Evolutionary conservation across 352 stramenopile genomes (phyloP).

Genomic region (Phytophthora pinifolia): DNA sequence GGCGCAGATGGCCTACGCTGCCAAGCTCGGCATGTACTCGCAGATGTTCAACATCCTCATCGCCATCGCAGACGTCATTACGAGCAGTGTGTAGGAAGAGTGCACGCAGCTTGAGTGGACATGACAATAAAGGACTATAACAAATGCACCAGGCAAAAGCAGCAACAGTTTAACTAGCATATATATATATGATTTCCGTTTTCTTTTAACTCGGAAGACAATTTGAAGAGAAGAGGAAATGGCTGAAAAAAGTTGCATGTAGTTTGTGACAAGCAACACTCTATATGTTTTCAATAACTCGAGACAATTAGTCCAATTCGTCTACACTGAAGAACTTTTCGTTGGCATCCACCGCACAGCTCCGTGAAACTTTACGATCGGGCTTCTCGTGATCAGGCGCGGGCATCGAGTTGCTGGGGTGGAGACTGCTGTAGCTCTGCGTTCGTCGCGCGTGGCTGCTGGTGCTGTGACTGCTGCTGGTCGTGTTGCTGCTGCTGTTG

Average conservation of each 20-base stretch:
- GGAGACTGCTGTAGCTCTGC: conserved; percentile 14
- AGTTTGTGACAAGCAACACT: no score
- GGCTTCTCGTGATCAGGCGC: conserved; percentile 9
- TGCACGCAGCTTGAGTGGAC: conserved; percentile 12
- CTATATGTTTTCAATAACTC: no score
- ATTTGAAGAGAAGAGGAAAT: no score
- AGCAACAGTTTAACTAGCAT: background rate
- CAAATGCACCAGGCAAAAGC: conserved; percentile 2
- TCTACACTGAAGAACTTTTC: conserved; percentile 59
- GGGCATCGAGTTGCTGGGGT: conserved; percentile 13
- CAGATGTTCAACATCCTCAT: conserved; percentile 82
- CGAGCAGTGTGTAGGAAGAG: conserved; percentile 33
- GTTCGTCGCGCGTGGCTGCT: conserved; percentile 10
- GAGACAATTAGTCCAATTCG: conserved; percentile 52
- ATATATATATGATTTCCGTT: no score
- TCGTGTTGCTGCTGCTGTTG: background rate
- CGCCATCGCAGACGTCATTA: conserved; percentile 69
- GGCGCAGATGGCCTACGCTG: conserved; percentile 71
- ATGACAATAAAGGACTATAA: conserved; percentile 10
- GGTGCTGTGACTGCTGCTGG: conserved; percentile 1
- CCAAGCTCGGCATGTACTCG: conserved; percentile 77
- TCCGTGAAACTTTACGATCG: conserved; percentile 8
- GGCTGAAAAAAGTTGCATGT: no score
- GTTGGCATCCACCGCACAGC: conserved; percentile 20
- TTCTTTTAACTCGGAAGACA: no score